Base-by-base conservation (phyloP, 2,329 filamentous ascomycete species). In the Aspergillus oerlinghausenensis region DNA sequence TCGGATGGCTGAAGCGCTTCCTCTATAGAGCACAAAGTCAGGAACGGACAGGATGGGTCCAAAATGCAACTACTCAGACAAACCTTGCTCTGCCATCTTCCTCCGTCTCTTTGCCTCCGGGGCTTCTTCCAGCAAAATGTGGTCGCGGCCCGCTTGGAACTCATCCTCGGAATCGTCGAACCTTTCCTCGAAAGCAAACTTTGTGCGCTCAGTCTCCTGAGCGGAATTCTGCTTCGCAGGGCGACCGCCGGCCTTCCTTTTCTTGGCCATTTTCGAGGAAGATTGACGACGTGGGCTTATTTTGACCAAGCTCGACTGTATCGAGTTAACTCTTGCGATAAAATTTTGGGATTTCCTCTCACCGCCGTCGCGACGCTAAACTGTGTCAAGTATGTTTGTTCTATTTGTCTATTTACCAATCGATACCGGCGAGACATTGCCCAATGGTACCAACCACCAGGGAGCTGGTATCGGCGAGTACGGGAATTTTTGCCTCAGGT, bases 81-180 rank as follows among this genome's bases (percentile, higher is more conserved):
- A 66, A 82, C 83, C 82, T 59, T 94, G 84, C 68, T 93, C 88
- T 56, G 86, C 80, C 57, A 82, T 75, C 65, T 86, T 88, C 66
- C 88, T 85, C 67, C 87, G 82, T 62, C 90, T 86, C 78, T 97
- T 97, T 29, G 86, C 86, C 42, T 85, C 83, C 14, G 88, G 90
- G 35, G 82, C 88, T 63, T 96, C 91, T 29, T 96, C 90, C 40
- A 99, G 82, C 67, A 93, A 75, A 60, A 99, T 86, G 69, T 90
- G 88, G 75, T 99, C 94, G 62, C 89, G 85, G 62, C 92, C 88
- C 58, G 92, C 80, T 67, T 93, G 90, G 72, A 96, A 96, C 71
- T 96, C 91, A 73, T 99, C 94, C 73, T 96, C 91, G 1, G 92
- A 95, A 72, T 97, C 88, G 63, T 92, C 90, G 65, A 99, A 88